Evolutionary conservation across 2,329 filamentous ascomycete genomes (phyloP).

Genomic region (Pseudohalonectria lignicola): DNA sequence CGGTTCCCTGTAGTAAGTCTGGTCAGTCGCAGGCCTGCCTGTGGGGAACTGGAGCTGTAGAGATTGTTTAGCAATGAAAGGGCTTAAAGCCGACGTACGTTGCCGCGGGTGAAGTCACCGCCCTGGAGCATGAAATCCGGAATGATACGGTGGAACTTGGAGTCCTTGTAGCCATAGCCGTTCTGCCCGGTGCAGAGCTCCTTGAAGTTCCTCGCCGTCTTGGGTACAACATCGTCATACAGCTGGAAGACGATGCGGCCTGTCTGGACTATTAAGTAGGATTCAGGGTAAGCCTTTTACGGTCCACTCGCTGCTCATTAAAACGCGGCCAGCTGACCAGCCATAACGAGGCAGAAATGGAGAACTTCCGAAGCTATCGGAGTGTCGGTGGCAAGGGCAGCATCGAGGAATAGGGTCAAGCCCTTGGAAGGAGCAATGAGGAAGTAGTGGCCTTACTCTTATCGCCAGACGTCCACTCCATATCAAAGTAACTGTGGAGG

Average conservation of each 20-base stretch:
- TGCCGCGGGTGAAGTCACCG: conserved; percentile 87
- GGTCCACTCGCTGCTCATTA: too few relatives aligned
- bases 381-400: too few relatives aligned
- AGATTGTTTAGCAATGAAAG: background rate
- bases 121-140: conserved; percentile 92
- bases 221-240: conserved; percentile 76
- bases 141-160: conserved; percentile 87
- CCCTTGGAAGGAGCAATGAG: too few relatives aligned
- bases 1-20: conserved; percentile 55
- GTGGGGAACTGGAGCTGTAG: background rate
- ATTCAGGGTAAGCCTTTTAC: too few relatives aligned
- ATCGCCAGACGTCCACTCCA: too few relatives aligned
- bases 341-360: too few relatives aligned
- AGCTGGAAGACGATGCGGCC: conserved; percentile 69
- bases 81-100: conserved; percentile 47
- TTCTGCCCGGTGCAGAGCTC: conserved; percentile 72
- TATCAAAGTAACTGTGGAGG: conserved; percentile 56
- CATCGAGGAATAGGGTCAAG: too few relatives aligned
- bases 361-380: conserved; percentile 65
- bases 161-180: conserved; percentile 74
- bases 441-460: too few relatives aligned
- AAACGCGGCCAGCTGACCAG: too few relatives aligned
- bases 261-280: conserved; percentile 33
- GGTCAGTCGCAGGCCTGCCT: conserved; percentile 1
- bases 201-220: conserved; percentile 78